Percentiles rank a stretch among this genome's conserved stretches.
Evolutionary conservation across 192 early-diverging fungal species (phyloP).

Genomic region (Umbelopsis vinacea): DNA sequence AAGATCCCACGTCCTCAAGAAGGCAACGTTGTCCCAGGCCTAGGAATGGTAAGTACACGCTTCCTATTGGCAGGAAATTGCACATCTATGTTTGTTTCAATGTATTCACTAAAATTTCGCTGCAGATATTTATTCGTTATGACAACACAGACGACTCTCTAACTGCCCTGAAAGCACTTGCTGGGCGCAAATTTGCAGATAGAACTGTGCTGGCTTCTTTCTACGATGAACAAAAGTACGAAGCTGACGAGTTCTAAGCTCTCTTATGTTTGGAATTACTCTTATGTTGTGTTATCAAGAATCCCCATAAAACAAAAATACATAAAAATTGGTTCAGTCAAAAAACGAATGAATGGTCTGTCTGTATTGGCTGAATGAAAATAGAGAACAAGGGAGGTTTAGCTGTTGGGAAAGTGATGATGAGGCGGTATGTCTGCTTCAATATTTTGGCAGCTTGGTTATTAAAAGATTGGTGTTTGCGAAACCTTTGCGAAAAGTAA

Average conservation of each 20-base stretch:
- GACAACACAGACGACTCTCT: conserved; percentile 59
- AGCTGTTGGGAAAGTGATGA: too few species aligned
- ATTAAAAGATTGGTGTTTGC: too few species aligned
- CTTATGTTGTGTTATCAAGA: conserved; percentile 5
- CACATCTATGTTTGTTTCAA: not conserved
- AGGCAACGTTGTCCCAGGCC: conserved; percentile 61
- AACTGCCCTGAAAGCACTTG: conserved; percentile 77
- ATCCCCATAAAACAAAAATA: not conserved
- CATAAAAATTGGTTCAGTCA: not conserved
- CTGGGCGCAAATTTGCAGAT: conserved; percentile 92
- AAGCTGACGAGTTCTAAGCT: conserved; percentile 62
- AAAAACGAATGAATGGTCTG: too few species aligned
- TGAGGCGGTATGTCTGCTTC: too few species aligned
- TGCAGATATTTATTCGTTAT: conserved; percentile 87
- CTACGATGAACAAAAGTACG: conserved; percentile 75
- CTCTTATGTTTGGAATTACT: conserved; percentile 5
- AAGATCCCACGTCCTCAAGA: conserved; percentile 81
- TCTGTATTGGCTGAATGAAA: too few species aligned
- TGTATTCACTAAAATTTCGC: not conserved
- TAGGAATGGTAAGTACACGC: conserved; percentile 74
- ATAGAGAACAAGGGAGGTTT: too few species aligned
- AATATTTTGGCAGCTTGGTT: too few species aligned
- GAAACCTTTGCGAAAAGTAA: too few species aligned
- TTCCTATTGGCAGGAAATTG: not conserved
- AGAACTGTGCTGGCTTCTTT: conserved; percentile 91